Conservation (phyloP, 2,329 filamentous ascomycete species). For the Ophiocordyceps camponoti-leonardi region DNA sequence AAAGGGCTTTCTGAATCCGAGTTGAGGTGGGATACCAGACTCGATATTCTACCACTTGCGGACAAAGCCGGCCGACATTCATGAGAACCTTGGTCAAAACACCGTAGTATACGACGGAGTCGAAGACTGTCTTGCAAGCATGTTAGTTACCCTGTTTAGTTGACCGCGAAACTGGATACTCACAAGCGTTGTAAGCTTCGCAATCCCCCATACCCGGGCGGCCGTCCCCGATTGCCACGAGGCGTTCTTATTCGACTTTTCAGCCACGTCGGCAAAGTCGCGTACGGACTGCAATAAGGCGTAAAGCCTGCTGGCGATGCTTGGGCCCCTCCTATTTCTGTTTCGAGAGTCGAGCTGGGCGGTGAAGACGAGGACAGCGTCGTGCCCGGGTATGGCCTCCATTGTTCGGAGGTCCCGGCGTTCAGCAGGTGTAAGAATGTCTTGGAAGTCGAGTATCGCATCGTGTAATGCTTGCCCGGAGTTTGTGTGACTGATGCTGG, state of each 20-base stretch:
- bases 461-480: not conserved
- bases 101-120: not conserved
- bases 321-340: not conserved
- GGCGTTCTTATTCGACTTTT: not conserved
- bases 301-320: not conserved
- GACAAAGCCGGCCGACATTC: not conserved
- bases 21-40: not conserved
- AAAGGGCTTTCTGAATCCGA: not conserved
- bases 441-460: not conserved
- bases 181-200: not conserved
- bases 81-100: not conserved
- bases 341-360: not conserved
- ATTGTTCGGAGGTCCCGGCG: not conserved
- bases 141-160: not conserved
- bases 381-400: not conserved
- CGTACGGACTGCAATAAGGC: not conserved
- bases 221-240: no score
- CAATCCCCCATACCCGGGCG: not conserved
- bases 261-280: not conserved
- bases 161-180: not conserved
- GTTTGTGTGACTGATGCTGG: not conserved
- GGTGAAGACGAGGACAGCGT: not conserved
- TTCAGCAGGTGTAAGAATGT: not conserved
- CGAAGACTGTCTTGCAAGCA: not conserved
- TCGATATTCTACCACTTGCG: not conserved